A percentile compares a stretch with the other conserved stretches of the same genome.
Conservation (phyloP, 2,329 filamentous ascomycete genomes). For the Metarhizium humberi region DNA sequence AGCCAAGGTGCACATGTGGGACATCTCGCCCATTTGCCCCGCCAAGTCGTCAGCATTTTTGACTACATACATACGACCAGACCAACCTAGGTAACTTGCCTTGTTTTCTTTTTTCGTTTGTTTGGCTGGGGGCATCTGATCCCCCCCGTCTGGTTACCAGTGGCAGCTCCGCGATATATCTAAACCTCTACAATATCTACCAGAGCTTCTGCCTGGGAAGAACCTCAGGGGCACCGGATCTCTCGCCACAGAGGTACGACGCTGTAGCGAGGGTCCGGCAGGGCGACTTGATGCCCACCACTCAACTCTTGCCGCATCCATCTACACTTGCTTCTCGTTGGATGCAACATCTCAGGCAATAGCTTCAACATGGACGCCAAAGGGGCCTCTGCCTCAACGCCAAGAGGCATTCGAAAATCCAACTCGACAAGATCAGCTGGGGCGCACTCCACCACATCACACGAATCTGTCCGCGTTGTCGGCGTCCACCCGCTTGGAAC, state of each 20-base stretch:
- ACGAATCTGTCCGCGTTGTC: conserved; percentile 27
- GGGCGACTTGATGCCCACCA: no score
- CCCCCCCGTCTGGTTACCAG: not conserved
- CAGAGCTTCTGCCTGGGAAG: no score
- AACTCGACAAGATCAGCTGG: conserved; percentile 19
- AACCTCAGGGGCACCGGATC: not conserved
- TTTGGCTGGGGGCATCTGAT: not conserved
- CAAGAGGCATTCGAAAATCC: conserved; percentile 24
- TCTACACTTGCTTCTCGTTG: not conserved
- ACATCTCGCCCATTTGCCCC: no score
- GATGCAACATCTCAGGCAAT: not conserved
- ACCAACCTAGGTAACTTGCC: no score
- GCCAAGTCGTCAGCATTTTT: no score
- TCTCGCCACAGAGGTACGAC: not conserved
- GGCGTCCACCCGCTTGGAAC: conserved; percentile 33
- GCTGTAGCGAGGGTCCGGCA: not conserved
- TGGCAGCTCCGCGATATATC: not conserved
- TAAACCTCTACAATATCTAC: not conserved
- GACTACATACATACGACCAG: no score
- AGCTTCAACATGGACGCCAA: conserved; percentile 15
- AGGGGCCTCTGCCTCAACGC: conserved; percentile 9
- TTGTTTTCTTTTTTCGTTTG: not conserved
- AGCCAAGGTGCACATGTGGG: no score
- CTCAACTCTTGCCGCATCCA: no score
- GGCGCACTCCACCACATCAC: conserved; percentile 22